Conservation (phyloP, 2,329 filamentous ascomycete species). For the Ceratocystis ficicola region DNA sequence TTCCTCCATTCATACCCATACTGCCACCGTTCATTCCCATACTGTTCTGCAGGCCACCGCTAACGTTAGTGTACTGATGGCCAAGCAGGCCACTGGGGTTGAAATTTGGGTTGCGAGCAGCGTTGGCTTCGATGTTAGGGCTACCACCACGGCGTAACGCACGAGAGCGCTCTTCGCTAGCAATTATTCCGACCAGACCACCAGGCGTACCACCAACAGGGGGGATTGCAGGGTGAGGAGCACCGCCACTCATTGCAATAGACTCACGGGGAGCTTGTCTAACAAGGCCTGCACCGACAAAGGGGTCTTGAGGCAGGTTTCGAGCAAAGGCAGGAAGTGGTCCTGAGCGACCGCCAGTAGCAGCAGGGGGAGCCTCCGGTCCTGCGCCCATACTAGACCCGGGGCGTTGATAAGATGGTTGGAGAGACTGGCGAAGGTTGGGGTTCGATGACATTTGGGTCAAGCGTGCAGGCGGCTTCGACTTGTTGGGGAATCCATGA, state of each 20-base stretch:
- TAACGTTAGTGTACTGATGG: constrained; percentile 38
- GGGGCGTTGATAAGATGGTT: constrained; percentile 31
- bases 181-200: constrained; percentile 78
- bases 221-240: constrained; percentile 33
- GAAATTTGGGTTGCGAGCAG: constrained; percentile 26
- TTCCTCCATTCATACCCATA: constrained; percentile 27
- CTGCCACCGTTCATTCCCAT: constrained; percentile 25
- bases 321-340: constrained; percentile 71
- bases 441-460: constrained; percentile 55
- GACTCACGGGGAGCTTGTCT: constrained; percentile 63
- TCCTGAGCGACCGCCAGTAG: constrained; percentile 26
- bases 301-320: constrained; percentile 72
- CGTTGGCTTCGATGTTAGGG: constrained; percentile 49
- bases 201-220: constrained; percentile 39
- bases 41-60: constrained; percentile 29
- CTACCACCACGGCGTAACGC: constrained; percentile 62
- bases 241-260: constrained; percentile 53
- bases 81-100: constrained; percentile 30
- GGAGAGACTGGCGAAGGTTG: constrained; percentile 50
- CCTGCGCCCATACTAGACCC: constrained; percentile 36
- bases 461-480: constrained; percentile 58
- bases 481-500: constrained; percentile 74
- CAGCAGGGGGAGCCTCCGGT: constrained; percentile 20
- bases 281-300: constrained; percentile 65
- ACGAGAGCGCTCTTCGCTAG: constrained; percentile 65